These are phyloP conservation scores for Diaporthe velutina DNA, from an alignment of 2,329 filamentous ascomycete species.

Conservation along the genomic window DNA sequence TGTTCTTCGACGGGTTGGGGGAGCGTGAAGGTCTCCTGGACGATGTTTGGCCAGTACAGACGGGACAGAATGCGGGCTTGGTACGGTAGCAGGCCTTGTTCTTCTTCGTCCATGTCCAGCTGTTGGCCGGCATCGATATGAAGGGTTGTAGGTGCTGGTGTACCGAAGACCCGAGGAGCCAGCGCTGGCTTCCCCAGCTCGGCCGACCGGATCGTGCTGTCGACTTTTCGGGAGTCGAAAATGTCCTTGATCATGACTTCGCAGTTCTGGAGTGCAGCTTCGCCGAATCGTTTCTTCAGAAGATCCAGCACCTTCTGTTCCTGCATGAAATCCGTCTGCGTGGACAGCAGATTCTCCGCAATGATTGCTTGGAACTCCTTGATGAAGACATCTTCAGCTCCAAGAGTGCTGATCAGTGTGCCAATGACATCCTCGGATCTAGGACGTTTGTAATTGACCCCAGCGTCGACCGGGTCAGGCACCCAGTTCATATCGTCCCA, in stretches of 20 bases:
- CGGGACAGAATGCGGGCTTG: conserved; percentile 90
- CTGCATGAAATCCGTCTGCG: conserved; percentile 79
- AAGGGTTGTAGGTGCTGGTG: conserved; percentile 39
- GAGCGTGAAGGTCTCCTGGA: conserved; percentile 76
- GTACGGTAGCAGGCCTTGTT: conserved; percentile 70
- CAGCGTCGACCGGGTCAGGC: conserved; percentile 92
- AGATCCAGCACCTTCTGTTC: conserved; percentile 87
- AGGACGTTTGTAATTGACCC: conserved; percentile 89
- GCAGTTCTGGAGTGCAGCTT: conserved; percentile 87
- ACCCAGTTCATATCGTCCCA: conserved; percentile 96
- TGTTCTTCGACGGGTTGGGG: conserved; percentile 70
- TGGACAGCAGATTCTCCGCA: conserved; percentile 81
- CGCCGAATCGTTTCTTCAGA: conserved; percentile 89
- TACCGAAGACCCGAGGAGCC: conserved; percentile 37
- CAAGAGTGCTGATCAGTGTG: conserved; percentile 88
- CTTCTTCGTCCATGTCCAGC: conserved; percentile 49
- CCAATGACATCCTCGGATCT: conserved; percentile 91
- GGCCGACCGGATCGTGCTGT: conserved; percentile 73
- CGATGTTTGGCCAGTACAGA: conserved; percentile 91
- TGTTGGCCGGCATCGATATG: conserved; percentile 40
- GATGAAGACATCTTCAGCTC: conserved; percentile 91
- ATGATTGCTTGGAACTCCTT: conserved; percentile 92
- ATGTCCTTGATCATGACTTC: conserved; percentile 98
- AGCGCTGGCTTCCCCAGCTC: conserved; percentile 51
- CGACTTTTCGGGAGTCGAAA: conserved; percentile 82